Evolutionary conservation across 768 basidiomycete species (phyloP).

Genomic region (Pilatotrama ljubarskyi): DNA sequence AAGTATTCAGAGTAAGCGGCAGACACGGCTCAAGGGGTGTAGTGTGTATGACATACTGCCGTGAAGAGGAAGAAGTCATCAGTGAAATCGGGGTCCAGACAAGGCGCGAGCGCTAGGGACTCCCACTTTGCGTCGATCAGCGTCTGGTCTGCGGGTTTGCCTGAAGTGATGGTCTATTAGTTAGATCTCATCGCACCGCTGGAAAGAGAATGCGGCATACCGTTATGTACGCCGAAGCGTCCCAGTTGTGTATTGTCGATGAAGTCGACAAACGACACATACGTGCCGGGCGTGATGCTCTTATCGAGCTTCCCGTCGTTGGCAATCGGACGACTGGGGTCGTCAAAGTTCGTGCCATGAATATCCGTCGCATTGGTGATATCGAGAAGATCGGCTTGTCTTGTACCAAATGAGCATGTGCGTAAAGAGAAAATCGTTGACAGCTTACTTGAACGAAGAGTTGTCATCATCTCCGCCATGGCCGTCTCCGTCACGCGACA

Average conservation of each 20-base stretch:
- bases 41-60: constrained; percentile 40
- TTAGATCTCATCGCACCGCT: background rate
- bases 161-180: constrained; percentile 30
- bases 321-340: constrained; percentile 52
- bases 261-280: constrained; percentile 56
- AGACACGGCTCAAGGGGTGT: background rate
- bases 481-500: constrained; percentile 62
- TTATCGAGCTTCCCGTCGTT: constrained; percentile 46
- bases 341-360: constrained; percentile 54
- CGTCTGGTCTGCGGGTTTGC: constrained; percentile 47
- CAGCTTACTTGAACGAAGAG: constrained; percentile 52
- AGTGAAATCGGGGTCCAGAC: constrained; percentile 49
- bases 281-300: constrained; percentile 51
- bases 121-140: constrained; percentile 73
- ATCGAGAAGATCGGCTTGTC: constrained; percentile 61
- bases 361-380: constrained; percentile 63
- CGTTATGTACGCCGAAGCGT: constrained; percentile 65
- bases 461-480: constrained; percentile 51
- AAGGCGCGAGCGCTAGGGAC: constrained; percentile 58
- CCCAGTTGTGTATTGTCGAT: constrained; percentile 54
- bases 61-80: constrained; percentile 72
- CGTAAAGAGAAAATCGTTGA: background rate
- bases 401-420: constrained; percentile 25
- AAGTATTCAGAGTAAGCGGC: background rate
- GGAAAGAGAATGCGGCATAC: constrained; percentile 33